Evolutionary conservation across 805 yeast species (phyloP).

Genomic region (Pichia cabralensis): DNA sequence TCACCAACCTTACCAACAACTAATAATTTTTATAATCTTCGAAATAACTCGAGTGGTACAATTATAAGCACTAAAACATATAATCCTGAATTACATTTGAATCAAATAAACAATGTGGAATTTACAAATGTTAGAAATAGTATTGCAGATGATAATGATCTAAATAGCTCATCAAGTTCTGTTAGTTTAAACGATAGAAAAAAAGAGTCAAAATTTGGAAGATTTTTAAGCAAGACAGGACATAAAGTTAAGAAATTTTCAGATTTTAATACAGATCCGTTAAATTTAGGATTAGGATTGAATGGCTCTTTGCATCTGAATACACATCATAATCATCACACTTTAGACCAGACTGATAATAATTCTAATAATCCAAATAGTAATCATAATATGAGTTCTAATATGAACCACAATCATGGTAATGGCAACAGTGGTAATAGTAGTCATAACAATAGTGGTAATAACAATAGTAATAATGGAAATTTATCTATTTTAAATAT

Average conservation of each 20-base stretch:
- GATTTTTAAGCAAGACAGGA: constrained; percentile 5
- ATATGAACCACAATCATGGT: not conserved
- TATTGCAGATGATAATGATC: constrained; percentile 4
- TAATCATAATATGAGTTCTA: too few species aligned
- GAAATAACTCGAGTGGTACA: constrained; percentile 13
- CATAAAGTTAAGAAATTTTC: constrained; percentile 7
- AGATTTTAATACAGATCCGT: constrained; percentile 1
- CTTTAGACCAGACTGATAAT: too few species aligned
- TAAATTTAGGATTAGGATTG: constrained; percentile 4
- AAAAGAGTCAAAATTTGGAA: constrained; percentile 3
- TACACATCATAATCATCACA: not conserved
- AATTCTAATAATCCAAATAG: not conserved
- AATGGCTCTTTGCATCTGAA: not conserved
- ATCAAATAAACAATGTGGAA: constrained; percentile 23
- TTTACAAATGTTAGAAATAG: constrained; percentile 23
- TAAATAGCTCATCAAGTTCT: constrained; percentile 4
- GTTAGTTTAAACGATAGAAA: constrained; percentile 4
- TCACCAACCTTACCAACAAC: too few species aligned
- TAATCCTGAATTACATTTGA: too few species aligned
- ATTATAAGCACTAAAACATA: too few species aligned
- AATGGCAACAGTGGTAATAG: not conserved
- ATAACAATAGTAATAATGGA: too few species aligned
- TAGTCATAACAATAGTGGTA: not conserved
- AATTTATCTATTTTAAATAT: too few species aligned
- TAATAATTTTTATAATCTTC: constrained; percentile 6